A percentile compares a stretch with the other conserved stretches of the same genome.
Conservation (phyloP, 2,329 filamentous ascomycete species). For the Sphaerulina populicola region DNA sequence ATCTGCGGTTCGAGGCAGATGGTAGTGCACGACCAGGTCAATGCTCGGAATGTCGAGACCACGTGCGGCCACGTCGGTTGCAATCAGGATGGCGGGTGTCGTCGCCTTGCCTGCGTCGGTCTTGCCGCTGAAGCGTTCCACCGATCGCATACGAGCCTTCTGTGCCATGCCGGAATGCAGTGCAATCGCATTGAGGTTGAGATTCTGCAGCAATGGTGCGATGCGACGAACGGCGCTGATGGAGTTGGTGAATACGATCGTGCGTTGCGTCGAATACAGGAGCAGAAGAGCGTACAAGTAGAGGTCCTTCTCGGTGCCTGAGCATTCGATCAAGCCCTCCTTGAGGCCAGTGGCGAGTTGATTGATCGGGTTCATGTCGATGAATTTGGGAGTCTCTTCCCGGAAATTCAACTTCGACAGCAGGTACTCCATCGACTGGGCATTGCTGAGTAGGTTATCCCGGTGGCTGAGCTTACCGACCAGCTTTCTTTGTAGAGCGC, state of each 20-base stretch:
- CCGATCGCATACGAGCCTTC: slow-evolving; percentile 84
- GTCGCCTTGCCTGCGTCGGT: slow-evolving; percentile 49
- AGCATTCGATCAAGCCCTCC: slow-evolving; percentile 87
- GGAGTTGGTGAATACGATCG: slow-evolving; percentile 90
- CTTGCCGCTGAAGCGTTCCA: slow-evolving; percentile 63
- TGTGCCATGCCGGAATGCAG: slow-evolving; percentile 93
- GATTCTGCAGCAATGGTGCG: slow-evolving; percentile 71
- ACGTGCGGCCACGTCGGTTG: slow-evolving; percentile 86
- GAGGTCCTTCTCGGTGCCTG: slow-evolving; percentile 90
- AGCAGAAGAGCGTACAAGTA: slow-evolving; percentile 84
- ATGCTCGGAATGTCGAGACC: slow-evolving; percentile 89
- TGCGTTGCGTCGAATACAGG: slow-evolving; percentile 70
- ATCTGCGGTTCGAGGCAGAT: slow-evolving; percentile 83
- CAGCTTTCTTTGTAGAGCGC: slow-evolving; percentile 81
- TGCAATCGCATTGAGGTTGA: slow-evolving; percentile 65
- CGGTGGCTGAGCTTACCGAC: slow-evolving; percentile 61
- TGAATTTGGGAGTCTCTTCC: slow-evolving; percentile 74
- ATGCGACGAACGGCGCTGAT: slow-evolving; percentile 86
- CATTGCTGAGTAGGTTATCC: slow-evolving; percentile 58
- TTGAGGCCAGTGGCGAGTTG: slow-evolving; percentile 82
- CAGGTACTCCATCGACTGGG: slow-evolving; percentile 66
- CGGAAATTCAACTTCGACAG: slow-evolving; percentile 83
- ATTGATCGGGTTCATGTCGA: slow-evolving; percentile 80
- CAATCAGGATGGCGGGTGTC: slow-evolving; percentile 57
- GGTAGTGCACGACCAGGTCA: slow-evolving; percentile 87